Conservation (phyloP, 805 yeast species). For the Metschnikowia reukaufii region DNA sequence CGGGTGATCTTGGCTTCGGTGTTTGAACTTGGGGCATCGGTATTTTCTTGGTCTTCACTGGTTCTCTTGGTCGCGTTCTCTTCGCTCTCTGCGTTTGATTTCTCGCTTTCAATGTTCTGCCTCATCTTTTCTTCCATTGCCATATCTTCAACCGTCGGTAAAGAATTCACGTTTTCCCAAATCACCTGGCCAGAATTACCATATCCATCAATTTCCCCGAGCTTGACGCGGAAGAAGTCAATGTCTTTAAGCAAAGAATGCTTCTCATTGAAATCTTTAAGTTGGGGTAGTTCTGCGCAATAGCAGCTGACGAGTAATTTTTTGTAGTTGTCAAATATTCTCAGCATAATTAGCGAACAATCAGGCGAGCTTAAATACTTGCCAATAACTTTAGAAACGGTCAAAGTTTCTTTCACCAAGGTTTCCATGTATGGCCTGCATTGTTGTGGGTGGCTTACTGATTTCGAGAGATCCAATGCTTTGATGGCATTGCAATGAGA, state of each 20-base stretch:
- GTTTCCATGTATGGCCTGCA: conserved; percentile 66
- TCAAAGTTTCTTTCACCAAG: conserved; percentile 63
- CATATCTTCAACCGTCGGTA: conserved; percentile 50
- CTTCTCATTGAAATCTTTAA: conserved; percentile 53
- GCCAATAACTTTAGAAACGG: conserved; percentile 58
- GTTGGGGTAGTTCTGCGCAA: conserved; percentile 46
- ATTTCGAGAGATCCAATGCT: conserved; percentile 51
- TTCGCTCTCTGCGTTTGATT: not conserved
- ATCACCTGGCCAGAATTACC: conserved; percentile 61
- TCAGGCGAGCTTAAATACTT: conserved; percentile 56
- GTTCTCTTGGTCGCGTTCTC: not conserved
- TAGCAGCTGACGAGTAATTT: conserved; percentile 50
- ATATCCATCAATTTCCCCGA: conserved; percentile 58
- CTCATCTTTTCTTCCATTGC: conserved; percentile 49
- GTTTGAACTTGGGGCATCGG: not conserved
- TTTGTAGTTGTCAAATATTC: conserved; percentile 60
- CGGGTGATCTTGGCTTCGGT: not conserved
- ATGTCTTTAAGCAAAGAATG: conserved; percentile 58
- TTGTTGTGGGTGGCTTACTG: conserved; percentile 42
- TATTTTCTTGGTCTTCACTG: conserved; percentile 18
- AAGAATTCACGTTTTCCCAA: conserved; percentile 58
- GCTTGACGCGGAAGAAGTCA: conserved; percentile 61
- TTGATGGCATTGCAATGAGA: conserved; percentile 50
- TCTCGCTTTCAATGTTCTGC: conserved; percentile 30
- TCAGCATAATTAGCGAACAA: conserved; percentile 45